Evolutionary conservation across 768 basidiomycete genomes (phyloP).

Genomic region (Hericium rajendrae): DNA sequence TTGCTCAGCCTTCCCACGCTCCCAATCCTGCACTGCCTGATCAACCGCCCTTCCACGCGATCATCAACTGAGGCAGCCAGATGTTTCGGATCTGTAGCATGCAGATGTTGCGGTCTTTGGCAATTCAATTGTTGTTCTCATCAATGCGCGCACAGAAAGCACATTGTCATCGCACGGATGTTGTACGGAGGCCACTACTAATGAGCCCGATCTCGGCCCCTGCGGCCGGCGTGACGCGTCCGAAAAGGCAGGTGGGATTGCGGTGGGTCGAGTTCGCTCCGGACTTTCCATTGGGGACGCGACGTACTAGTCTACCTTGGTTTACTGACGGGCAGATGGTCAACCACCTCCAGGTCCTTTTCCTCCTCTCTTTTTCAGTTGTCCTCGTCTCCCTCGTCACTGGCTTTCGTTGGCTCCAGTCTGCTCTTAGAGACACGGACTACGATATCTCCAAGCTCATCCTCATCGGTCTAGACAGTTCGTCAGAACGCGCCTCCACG

Average conservation of each 20-base stretch:
- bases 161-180: too few relatives aligned
- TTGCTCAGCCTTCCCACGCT: background rate
- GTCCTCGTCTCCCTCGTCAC: conserved; percentile 40
- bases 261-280: too few relatives aligned
- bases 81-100: too few relatives aligned
- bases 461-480: conserved; percentile 46
- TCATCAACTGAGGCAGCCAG: too few relatives aligned
- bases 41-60: too few relatives aligned
- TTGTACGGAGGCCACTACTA: too few relatives aligned
- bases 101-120: too few relatives aligned
- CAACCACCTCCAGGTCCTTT: conserved; percentile 46
- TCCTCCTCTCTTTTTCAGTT: conserved; percentile 41
- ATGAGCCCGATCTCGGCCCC: background rate
- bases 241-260: too few relatives aligned
- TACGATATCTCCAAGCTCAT: conserved; percentile 52
- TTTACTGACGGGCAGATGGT: conserved; percentile 29
- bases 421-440: conserved; percentile 40
- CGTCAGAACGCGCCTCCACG: conserved; percentile 6
- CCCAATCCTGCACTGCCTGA: background rate
- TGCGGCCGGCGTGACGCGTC: conserved; percentile 1
- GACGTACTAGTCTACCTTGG: too few relatives aligned
- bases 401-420: conserved; percentile 31
- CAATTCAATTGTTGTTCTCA: too few relatives aligned
- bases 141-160: too few relatives aligned
- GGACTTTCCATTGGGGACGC: background rate